phyloP scores from a whole-genome alignment of 768 basidiomycete genomes.

The Boletus rubropictus region DNA sequence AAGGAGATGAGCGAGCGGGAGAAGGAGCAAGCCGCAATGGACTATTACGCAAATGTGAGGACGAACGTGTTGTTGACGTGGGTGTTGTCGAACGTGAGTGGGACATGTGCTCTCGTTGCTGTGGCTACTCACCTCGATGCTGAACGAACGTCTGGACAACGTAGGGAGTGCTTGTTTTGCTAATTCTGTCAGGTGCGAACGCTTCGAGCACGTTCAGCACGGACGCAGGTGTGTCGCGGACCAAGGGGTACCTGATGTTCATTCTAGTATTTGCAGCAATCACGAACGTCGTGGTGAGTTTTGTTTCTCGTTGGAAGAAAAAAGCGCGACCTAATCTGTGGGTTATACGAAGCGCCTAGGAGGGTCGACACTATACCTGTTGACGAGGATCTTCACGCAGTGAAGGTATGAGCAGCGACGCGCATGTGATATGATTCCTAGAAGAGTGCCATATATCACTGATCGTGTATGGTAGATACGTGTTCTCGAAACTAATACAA shows the following conservation, averaged over 20 bases:
- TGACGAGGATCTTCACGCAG: conserved; percentile 48
- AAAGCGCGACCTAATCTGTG: not conserved
- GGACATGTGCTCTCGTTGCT: not conserved
- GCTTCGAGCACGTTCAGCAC: conserved; percentile 55
- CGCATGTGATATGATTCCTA: not conserved
- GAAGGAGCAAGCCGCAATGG: conserved; percentile 68
- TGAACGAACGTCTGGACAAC: conserved; percentile 1
- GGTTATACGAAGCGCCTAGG: conserved; percentile 42
- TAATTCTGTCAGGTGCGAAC: conserved; percentile 57
- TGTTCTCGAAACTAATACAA: not conserved
- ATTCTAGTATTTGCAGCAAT: conserved; percentile 79
- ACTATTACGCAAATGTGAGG: conserved; percentile 84
- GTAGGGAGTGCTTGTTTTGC: conserved; percentile 63
- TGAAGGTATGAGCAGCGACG: conserved; percentile 16
- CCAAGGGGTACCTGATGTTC: conserved; percentile 73
- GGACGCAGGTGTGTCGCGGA: conserved; percentile 44
- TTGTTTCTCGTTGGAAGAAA: not conserved
- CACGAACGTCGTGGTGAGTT: conserved; percentile 55
- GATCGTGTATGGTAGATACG: conserved; percentile 2
- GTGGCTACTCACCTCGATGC: not conserved
- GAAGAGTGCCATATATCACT: conserved; percentile 5
- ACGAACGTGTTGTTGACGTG: conserved; percentile 78
- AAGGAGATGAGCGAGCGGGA: conserved; percentile 44
- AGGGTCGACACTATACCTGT: conserved; percentile 52
- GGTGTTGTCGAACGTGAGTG: conserved; percentile 76